phyloP scores from a whole-genome alignment of 768 basidiomycete species.

The Pleurotus giganteus region DNA sequence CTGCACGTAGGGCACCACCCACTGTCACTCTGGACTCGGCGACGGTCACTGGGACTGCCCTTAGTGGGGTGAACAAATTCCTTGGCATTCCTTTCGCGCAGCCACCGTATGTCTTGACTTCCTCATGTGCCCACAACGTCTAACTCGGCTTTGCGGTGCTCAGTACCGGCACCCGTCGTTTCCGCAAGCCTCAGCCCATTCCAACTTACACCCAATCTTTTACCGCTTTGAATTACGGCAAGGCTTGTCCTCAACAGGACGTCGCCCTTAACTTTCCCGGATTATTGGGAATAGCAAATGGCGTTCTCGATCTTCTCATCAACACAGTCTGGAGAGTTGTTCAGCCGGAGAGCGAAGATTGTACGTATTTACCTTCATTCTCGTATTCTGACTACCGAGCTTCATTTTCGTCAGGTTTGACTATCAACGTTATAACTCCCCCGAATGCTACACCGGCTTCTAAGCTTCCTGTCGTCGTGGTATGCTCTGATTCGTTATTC shows the following conservation, averaged over 20 bases:
- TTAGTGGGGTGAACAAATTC: not conserved
- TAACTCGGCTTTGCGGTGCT: not conserved
- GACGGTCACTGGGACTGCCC: not conserved
- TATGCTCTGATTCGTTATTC: constrained; percentile 20
- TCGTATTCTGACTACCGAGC: not conserved
- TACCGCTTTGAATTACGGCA: not conserved
- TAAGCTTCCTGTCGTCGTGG: constrained; percentile 49
- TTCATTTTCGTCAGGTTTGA: constrained; percentile 29
- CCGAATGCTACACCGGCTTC: constrained; percentile 27
- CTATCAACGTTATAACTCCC: constrained; percentile 46
- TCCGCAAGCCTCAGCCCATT: not conserved
- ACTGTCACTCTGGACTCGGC: not conserved
- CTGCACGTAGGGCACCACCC: not conserved
- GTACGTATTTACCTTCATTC: constrained; percentile 22
- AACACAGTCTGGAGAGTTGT: constrained; percentile 23
- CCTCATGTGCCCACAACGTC: not conserved
- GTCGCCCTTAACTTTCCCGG: constrained; percentile 23
- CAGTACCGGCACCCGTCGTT: not conserved
- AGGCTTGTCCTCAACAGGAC: not conserved
- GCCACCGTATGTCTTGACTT: not conserved
- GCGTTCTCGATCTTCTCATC: constrained; percentile 26
- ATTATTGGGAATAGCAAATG: constrained; percentile 23
- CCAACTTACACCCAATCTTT: not conserved
- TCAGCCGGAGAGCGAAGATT: constrained; percentile 39
- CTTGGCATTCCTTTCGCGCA: not conserved